phyloP scores from a whole-genome alignment of 345 rosid species.

The Stellera chamaejasme region DNA sequence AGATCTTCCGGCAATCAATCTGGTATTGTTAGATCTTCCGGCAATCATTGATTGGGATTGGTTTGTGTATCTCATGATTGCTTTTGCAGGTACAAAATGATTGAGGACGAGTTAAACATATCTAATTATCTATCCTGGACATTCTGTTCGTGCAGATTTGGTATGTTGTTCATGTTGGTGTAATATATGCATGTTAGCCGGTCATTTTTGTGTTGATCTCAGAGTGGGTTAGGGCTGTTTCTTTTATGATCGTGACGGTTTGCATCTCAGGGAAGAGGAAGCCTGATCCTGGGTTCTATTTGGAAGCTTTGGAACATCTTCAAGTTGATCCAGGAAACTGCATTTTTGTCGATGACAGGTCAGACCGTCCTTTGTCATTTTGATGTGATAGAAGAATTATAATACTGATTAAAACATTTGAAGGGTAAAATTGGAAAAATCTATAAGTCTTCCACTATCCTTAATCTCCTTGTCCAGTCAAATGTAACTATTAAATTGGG shows the following conservation, averaged over 20 bases:
- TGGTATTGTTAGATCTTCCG: not conserved
- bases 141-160: slow-evolving; percentile 67
- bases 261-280: slow-evolving; percentile 68
- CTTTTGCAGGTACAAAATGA: slow-evolving; percentile 53
- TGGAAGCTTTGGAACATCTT: slow-evolving; percentile 50
- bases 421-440: too few species aligned
- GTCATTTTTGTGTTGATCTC: not conserved
- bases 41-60: not conserved
- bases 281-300: slow-evolving; percentile 71
- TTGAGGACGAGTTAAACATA: slow-evolving; percentile 67
- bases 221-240: not conserved
- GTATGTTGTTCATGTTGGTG: slow-evolving; percentile 25
- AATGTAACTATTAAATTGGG: too few species aligned
- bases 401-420: not conserved
- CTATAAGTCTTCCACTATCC: too few species aligned
- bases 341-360: slow-evolving; percentile 88
- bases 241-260: too few species aligned
- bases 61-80: slow-evolving; percentile 4
- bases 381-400: not conserved
- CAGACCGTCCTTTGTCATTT: not conserved
- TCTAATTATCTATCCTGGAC: slow-evolving; percentile 87
- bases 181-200: too few species aligned
- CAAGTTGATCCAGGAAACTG: slow-evolving; percentile 65
- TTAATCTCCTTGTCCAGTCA: too few species aligned
- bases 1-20: not conserved